Evolutionary conservation across 1,284 basidiomycete genomes (phyloP), one percentile per base, ranked within the genome.

Genomic region (Vanrija pseudolonga): DNA sequence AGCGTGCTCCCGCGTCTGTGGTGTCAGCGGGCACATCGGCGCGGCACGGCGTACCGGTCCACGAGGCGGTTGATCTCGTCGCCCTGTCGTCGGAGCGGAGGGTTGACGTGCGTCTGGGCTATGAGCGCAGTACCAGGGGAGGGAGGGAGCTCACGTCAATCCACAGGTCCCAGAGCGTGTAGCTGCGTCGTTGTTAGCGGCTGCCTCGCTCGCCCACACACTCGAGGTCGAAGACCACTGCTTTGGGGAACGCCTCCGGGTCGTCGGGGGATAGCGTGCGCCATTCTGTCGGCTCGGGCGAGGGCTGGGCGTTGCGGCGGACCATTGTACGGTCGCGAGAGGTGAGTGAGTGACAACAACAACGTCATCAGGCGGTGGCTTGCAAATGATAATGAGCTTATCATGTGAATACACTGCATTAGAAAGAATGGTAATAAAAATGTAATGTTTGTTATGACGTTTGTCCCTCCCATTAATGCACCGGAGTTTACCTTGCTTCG

Each of bases 211-310:
- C 20, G 11, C 24, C 22, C 22, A 79, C 83, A 59, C 69, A 92
- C 87, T 92, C 90, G 20, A 92, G 76, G 65, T 93, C 90, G 68
- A 92, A 90, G 0, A 86, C 89, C 12, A 91, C 77, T 23, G 90
- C 81, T 59, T 85, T 81, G 0, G 89, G 90, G 36, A 84, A 76
- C 5, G 71, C 70, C 6, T 72, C 65, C 1, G 68, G 67, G 58
- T 69, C 64, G 24, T 74, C 65, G 7, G 55, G 54, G 7, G 50
- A 40, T 3, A 68, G 47, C 0, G 53, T 45, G 18, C 60, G 53
- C 51, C 60, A 68, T 32, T 32, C 32, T 32, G 32, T 12, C 32
- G 32, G 32, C 32, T 32, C 32, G 32, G 32, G 32, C 32, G 32
- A 32, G 6, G 57, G 32, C 57, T 26, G 44, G 54, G 12, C 41